A percentile compares a stretch with the other conserved stretches of the same genome.
Evolutionary conservation across 345 rosid species (phyloP).

Genomic region (Trapa incisa): DNA sequence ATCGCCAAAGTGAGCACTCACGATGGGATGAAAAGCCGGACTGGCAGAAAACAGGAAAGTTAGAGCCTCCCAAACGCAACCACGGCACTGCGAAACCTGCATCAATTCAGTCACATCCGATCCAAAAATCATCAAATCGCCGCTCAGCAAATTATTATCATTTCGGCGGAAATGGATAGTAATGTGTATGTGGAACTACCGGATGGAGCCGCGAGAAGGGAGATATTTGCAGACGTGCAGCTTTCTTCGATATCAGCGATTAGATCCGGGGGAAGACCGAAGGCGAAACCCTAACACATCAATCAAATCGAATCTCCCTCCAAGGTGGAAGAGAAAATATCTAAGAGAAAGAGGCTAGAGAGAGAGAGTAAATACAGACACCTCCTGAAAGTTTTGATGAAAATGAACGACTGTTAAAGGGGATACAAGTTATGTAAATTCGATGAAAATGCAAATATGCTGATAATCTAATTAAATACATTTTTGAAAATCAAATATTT

Average conservation of each 20-base stretch:
- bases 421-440: background rate
- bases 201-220: background rate
- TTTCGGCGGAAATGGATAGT: background rate
- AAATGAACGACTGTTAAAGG: background rate
- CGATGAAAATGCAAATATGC: no score
- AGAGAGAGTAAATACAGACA: background rate
- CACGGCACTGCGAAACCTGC: slow-evolving; percentile 1
- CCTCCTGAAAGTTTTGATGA: background rate
- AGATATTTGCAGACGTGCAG: background rate
- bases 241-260: background rate
- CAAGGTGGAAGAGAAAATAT: background rate
- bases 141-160: background rate
- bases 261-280: background rate
- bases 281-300: slow-evolving; percentile 2
- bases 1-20: slow-evolving; percentile 20
- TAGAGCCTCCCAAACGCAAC: background rate
- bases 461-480: no score
- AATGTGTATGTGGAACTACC: background rate
- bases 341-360: background rate
- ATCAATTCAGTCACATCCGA: slow-evolving; percentile 9
- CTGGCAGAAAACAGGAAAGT: slow-evolving; percentile 43
- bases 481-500: no score
- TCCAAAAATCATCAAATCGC: background rate
- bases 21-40: slow-evolving; percentile 39
- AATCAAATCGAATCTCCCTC: slow-evolving; percentile 2